Conservation (phyloP, 805 yeast genomes). For the Candida quercuum region DNA sequence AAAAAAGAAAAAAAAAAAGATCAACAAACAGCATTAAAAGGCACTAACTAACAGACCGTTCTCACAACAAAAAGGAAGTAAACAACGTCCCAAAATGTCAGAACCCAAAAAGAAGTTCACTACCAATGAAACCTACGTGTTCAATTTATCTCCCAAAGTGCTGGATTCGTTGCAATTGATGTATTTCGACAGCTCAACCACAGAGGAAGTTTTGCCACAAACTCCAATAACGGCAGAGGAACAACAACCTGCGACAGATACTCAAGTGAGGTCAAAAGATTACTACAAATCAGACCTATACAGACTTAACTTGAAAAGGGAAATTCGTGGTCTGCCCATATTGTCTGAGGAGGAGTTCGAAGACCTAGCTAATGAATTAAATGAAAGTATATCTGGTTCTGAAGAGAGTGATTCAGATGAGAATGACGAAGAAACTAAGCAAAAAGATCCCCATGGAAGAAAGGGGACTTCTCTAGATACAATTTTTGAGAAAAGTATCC, state of each 20-base stretch:
- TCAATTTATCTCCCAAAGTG: conserved; percentile 35
- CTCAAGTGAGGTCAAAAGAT: conserved; percentile 21
- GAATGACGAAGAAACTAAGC: conserved; percentile 20
- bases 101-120: background rate
- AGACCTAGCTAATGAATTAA: conserved; percentile 40
- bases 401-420: conserved; percentile 33
- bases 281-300: conserved; percentile 60
- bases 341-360: conserved; percentile 58
- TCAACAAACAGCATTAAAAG: background rate
- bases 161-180: conserved; percentile 44
- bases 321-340: conserved; percentile 36
- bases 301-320: conserved; percentile 53
- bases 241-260: conserved; percentile 5
- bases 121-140: conserved; percentile 42
- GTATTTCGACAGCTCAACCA: conserved; percentile 48
- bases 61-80: no score
- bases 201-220: conserved; percentile 27
- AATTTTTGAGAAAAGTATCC: conserved; percentile 18
- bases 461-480: conserved; percentile 17
- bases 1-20: background rate
- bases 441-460: conserved; percentile 3
- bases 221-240: conserved; percentile 13
- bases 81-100: no score
- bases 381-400: conserved; percentile 58
- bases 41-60: background rate